Percentiles rank a stretch among this genome's conserved stretches.
phyloP scores from a whole-genome alignment of 164 flowering plant species.

The Aristolochia californica region DNA sequence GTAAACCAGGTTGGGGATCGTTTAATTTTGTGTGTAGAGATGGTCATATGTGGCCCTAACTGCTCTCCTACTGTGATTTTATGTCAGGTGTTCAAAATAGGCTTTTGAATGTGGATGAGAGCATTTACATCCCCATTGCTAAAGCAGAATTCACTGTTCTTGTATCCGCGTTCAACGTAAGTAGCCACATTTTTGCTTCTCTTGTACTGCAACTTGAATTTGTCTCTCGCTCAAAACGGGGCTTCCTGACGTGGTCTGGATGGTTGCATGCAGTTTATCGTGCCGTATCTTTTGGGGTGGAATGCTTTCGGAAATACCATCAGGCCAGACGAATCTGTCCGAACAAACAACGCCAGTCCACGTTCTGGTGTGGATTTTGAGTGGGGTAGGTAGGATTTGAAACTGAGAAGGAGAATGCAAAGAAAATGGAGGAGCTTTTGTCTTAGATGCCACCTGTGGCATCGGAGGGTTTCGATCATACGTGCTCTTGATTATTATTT shows the following conservation, averaged over 20 bases:
- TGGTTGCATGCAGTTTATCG: slow-evolving; percentile 56
- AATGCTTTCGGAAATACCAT: slow-evolving; percentile 55
- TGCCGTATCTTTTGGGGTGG: slow-evolving; percentile 93
- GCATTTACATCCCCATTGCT: slow-evolving; percentile 68
- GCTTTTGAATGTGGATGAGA: slow-evolving; percentile 67
- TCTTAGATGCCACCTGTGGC: no score
- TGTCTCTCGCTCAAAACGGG: neutral
- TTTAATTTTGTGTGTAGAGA: neutral
- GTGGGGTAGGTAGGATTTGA: slow-evolving; percentile 51
- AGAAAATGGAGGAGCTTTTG: neutral
- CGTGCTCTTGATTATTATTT: no score
- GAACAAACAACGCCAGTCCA: slow-evolving; percentile 36
- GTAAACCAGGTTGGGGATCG: neutral
- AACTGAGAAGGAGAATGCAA: neutral
- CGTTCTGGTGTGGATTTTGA: slow-evolving; percentile 52
- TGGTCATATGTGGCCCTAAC: neutral
- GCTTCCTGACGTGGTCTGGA: neutral
- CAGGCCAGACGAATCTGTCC: slow-evolving; percentile 41
- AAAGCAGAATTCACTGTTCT: slow-evolving; percentile 76
- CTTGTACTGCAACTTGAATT: neutral
- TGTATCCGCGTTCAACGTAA: slow-evolving; percentile 64
- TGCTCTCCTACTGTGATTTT: neutral
- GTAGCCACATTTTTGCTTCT: slow-evolving; percentile 1
- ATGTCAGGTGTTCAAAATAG: slow-evolving; percentile 67
- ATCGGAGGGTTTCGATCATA: no score